These are phyloP conservation scores for Chaetothyriales sp. DNA, from an alignment of 2,329 filamentous ascomycete genomes.

Conservation along the genomic window DNA sequence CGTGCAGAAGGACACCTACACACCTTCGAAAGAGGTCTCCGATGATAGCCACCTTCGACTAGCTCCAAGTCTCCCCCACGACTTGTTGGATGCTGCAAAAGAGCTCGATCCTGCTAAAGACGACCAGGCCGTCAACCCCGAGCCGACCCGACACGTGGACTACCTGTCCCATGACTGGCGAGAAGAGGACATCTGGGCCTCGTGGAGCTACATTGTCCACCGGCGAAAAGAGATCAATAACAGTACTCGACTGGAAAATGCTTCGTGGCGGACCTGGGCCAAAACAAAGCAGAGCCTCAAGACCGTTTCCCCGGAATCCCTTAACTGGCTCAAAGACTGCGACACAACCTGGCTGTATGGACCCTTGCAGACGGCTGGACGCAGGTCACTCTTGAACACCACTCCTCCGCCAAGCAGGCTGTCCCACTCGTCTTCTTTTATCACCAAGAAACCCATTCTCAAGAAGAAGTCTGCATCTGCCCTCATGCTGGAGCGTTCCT, in stretches of 20 bases:
- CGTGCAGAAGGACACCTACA: not conserved
- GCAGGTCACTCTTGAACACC: slow-evolving; percentile 23
- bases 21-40: not conserved
- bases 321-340: slow-evolving; percentile 96
- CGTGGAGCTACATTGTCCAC: slow-evolving; percentile 83
- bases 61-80: not conserved
- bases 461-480: slow-evolving; percentile 97
- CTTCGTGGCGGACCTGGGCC: slow-evolving; percentile 93
- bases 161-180: slow-evolving; percentile 87
- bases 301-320: slow-evolving; percentile 75
- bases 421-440: slow-evolving; percentile 50
- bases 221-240: slow-evolving; percentile 68
- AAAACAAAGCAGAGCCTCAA: slow-evolving; percentile 77
- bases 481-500: slow-evolving; percentile 75
- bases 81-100: not conserved
- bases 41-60: not conserved
- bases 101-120: slow-evolving; percentile 37
- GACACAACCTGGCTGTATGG: slow-evolving; percentile 98
- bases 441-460: slow-evolving; percentile 73
- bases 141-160: slow-evolving; percentile 81
- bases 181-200: slow-evolving; percentile 94
- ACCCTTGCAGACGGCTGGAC: slow-evolving; percentile 54
- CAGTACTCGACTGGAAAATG: slow-evolving; percentile 74
- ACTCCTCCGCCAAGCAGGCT: slow-evolving; percentile 40
- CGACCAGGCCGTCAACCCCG: slow-evolving; percentile 57